Percentiles rank a stretch among this genome's conserved stretches.
phyloP scores from a whole-genome alignment of 257 asterid species.

The Capsicum rhomboideum region DNA sequence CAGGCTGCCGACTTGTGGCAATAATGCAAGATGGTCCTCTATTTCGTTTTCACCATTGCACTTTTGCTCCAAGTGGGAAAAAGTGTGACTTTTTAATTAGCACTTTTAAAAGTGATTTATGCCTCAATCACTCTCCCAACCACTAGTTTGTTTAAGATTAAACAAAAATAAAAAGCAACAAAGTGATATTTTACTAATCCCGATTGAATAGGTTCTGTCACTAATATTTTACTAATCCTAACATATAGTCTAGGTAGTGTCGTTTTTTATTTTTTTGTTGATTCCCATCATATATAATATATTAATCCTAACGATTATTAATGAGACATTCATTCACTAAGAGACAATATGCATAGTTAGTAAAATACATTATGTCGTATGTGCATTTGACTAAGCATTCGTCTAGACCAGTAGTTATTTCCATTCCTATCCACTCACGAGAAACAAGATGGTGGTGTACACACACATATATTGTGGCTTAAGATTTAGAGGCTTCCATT shows the following conservation, averaged over 20 bases:
- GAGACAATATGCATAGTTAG: neutral
- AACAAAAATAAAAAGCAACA: neutral
- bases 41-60: neutral
- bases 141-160: neutral
- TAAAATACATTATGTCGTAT: neutral
- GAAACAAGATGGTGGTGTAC: neutral
- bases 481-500: neutral
- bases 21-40: neutral
- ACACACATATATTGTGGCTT: neutral
- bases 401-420: slow-evolving; percentile 12
- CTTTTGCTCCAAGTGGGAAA: neutral
- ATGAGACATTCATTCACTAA: neutral
- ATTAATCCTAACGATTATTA: neutral
- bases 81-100: neutral
- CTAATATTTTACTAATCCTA: neutral
- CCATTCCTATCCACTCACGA: slow-evolving; percentile 11
- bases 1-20: neutral
- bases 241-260: neutral
- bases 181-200: neutral
- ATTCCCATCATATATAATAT: neutral
- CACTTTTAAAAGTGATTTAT: neutral
- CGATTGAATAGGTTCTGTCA: neutral
- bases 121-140: neutral
- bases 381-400: slow-evolving; percentile 37
- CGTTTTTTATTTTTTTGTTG: neutral